phyloP scores from a whole-genome alignment of 495 filamentous ascomycete genomes.

The Jackrogersella multiformis region DNA sequence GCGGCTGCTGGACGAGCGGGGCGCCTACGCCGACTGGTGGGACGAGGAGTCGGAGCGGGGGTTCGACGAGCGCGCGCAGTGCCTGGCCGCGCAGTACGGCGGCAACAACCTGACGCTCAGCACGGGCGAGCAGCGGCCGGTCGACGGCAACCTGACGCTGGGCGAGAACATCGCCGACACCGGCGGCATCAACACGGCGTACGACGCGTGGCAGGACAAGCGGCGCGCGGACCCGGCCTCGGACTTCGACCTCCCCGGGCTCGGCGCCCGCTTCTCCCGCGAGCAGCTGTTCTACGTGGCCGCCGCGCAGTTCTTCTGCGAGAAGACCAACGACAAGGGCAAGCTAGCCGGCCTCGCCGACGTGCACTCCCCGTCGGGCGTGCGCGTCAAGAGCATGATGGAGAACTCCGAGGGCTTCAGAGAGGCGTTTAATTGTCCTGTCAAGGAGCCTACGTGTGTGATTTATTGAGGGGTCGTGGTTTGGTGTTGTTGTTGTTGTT shows the following conservation, averaged over 20 bases:
- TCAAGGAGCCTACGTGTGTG: conserved; percentile 70
- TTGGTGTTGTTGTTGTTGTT: neutral
- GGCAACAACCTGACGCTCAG: conserved; percentile 62
- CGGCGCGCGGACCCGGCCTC: conserved; percentile 48
- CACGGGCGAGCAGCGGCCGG: conserved; percentile 60
- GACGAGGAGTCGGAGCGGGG: conserved; percentile 60
- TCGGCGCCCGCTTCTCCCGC: conserved; percentile 62
- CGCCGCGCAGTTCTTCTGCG: conserved; percentile 69
- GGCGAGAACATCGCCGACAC: conserved; percentile 76
- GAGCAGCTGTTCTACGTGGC: conserved; percentile 73
- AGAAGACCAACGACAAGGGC: neutral
- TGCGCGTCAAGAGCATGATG: conserved; percentile 67
- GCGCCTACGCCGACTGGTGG: conserved; percentile 73
- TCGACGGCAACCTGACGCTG: conserved; percentile 69
- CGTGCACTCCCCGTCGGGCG: conserved; percentile 64
- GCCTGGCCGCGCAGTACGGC: conserved; percentile 72
- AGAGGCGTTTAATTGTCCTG: conserved; percentile 69
- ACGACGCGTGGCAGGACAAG: conserved; percentile 68
- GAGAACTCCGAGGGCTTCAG: conserved; percentile 72
- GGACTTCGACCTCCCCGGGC: conserved; percentile 64
- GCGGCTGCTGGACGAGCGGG: conserved; percentile 68
- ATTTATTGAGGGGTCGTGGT: conserved; percentile 49
- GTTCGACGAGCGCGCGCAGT: conserved; percentile 68
- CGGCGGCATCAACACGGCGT: conserved; percentile 68
- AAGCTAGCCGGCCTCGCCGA: conserved; percentile 1